Percentiles rank a stretch among this genome's conserved stretches.
Evolutionary conservation across 2,329 filamentous ascomycete species (phyloP).

Genomic region (Drechslerella coelobrocha): DNA sequence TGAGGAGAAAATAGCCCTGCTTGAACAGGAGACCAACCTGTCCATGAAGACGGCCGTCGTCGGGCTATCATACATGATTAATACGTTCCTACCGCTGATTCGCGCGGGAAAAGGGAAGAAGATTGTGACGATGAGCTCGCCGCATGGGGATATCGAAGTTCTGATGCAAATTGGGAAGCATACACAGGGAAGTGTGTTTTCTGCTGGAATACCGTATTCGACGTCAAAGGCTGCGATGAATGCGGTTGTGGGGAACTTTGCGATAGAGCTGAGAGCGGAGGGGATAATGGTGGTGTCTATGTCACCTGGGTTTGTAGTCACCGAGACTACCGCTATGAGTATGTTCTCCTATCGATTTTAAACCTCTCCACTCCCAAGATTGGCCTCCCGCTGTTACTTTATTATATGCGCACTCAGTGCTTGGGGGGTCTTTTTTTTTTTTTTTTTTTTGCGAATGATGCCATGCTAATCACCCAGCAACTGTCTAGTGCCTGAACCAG

Average conservation of each 20-base stretch:
- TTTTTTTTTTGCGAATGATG: too few species aligned
- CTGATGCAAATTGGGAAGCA: slow-evolving; percentile 51
- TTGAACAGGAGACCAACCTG: slow-evolving; percentile 51
- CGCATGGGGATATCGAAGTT: slow-evolving; percentile 56
- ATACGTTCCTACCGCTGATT: slow-evolving; percentile 59
- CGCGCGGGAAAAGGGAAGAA: slow-evolving; percentile 59
- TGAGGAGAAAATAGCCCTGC: slow-evolving; percentile 48
- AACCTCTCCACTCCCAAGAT: background rate
- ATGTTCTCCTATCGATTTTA: too few species aligned
- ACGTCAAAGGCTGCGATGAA: slow-evolving; percentile 59
- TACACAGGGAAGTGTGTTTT: slow-evolving; percentile 30
- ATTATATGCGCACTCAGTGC: too few species aligned
- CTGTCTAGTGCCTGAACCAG: background rate
- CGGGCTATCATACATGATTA: slow-evolving; percentile 56
- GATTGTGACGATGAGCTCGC: slow-evolving; percentile 59
- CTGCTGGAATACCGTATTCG: slow-evolving; percentile 56
- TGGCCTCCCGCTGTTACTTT: too few species aligned
- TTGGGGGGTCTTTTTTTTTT: too few species aligned
- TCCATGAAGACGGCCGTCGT: slow-evolving; percentile 56
- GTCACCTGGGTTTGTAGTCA: slow-evolving; percentile 10
- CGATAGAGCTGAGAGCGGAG: slow-evolving; percentile 55
- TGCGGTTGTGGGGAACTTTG: slow-evolving; percentile 59
- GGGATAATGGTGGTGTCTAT: slow-evolving; percentile 25
- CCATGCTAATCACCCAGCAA: too few species aligned
- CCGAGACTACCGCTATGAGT: background rate